phyloP scores from a whole-genome alignment of 2,329 filamentous ascomycete genomes.

The Hypocrella siamensis region DNA sequence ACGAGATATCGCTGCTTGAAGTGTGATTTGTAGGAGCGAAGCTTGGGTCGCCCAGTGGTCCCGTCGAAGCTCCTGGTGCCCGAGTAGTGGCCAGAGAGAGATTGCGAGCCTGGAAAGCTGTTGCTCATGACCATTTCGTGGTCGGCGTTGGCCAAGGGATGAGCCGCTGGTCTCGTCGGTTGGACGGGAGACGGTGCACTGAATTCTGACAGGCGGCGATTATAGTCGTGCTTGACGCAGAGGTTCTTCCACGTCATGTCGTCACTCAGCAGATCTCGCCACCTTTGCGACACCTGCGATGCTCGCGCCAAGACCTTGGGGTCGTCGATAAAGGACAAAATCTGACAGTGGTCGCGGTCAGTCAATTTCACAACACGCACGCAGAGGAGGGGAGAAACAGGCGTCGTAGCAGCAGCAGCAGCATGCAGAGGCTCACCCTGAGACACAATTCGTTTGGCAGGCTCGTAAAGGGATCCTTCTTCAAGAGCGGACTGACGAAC shows the following conservation, averaged over 20 bases:
- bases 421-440: constrained; percentile 39
- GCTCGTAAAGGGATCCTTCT: constrained; percentile 89
- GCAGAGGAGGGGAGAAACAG: too few species aligned
- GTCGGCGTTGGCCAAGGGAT: constrained; percentile 17
- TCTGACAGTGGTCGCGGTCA: constrained; percentile 41
- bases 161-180: constrained; percentile 14
- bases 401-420: too few species aligned
- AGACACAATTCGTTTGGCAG: constrained; percentile 88
- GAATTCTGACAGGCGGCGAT: constrained; percentile 38
- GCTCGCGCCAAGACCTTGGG: constrained; percentile 84
- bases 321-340: constrained; percentile 93
- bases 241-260: constrained; percentile 98
- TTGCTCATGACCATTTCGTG: constrained; percentile 19
- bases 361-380: background rate
- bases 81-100: constrained; percentile 18
- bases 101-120: constrained; percentile 29
- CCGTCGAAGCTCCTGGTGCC: constrained; percentile 42
- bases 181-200: constrained; percentile 16
- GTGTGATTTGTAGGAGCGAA: constrained; percentile 83
- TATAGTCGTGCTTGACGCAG: constrained; percentile 90
- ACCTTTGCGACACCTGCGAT: constrained; percentile 89
- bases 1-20: constrained; percentile 97
- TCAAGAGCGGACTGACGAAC: constrained; percentile 83
- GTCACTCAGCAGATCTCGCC: constrained; percentile 85
- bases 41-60: constrained; percentile 35